Evolutionary conservation across 768 basidiomycete species (phyloP).

Genomic region (Tulasnella sp.): DNA sequence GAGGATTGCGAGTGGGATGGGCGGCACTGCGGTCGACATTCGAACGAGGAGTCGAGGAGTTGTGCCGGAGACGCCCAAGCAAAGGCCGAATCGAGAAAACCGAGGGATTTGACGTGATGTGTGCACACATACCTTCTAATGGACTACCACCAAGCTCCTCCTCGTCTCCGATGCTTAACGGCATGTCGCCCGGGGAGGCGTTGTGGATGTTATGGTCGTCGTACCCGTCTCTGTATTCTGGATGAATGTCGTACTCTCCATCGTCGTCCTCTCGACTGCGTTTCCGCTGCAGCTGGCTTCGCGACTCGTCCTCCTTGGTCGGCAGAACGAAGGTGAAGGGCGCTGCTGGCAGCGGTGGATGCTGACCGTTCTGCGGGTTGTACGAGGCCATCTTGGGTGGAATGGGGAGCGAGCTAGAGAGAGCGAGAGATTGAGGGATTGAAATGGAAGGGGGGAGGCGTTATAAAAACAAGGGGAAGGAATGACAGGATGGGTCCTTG

Average conservation of each 20-base stretch:
- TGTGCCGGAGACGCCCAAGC: neutral
- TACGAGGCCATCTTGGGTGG: neutral
- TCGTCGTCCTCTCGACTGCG: constrained; percentile 25
- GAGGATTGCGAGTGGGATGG: neutral
- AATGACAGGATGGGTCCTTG: neutral
- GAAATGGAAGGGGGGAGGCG: neutral
- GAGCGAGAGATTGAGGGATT: neutral
- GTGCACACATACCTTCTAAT: neutral
- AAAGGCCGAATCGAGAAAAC: constrained; percentile 2
- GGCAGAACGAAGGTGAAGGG: neutral
- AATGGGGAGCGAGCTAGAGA: neutral
- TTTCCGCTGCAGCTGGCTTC: constrained; percentile 18
- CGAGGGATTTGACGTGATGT: neutral
- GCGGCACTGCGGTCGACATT: neutral
- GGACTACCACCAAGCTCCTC: constrained; percentile 14
- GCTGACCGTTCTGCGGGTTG: neutral
- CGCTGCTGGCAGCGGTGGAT: neutral
- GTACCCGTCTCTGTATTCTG: neutral
- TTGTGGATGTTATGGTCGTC: constrained; percentile 8
- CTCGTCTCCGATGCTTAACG: constrained; percentile 1
- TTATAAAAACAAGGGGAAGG: neutral
- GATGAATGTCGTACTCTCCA: constrained; percentile 24
- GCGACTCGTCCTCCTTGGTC: neutral
- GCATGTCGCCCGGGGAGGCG: neutral
- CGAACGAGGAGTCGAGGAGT: neutral